Conservation (phyloP, 805 yeast genomes). For the Pichia manshurica region DNA sequence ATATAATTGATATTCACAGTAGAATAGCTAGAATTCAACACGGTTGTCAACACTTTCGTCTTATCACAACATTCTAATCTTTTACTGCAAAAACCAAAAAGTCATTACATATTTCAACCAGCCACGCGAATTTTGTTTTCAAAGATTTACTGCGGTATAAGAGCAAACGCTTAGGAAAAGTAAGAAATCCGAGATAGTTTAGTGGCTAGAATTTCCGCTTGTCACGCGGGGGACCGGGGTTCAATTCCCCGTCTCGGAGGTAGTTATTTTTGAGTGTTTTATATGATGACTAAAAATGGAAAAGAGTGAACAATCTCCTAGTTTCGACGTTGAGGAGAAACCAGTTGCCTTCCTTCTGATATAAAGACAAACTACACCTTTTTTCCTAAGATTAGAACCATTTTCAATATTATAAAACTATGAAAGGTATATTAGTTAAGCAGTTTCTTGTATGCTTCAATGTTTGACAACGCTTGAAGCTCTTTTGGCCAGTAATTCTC, state of each 20-base stretch:
- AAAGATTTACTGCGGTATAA: too few species aligned
- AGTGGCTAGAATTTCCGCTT: constrained; percentile 40
- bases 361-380: constrained; percentile 5
- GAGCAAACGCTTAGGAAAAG: too few species aligned
- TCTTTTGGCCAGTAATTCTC: constrained; percentile 26
- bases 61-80: too few species aligned
- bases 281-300: constrained; percentile 21
- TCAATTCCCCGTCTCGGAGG: constrained; percentile 41
- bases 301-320: constrained; percentile 26
- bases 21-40: too few species aligned
- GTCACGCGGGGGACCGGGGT: constrained; percentile 42
- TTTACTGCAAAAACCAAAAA: too few species aligned
- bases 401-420: too few species aligned
- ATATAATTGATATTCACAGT: too few species aligned
- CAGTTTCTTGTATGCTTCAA: constrained; percentile 18
- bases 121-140: too few species aligned
- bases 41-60: too few species aligned
- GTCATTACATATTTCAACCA: too few species aligned
- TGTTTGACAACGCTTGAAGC: constrained; percentile 20
- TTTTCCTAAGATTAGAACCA: too few species aligned
- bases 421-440: background rate
- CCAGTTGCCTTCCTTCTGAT: constrained; percentile 22
- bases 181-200: constrained; percentile 34
- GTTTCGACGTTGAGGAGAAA: constrained; percentile 22
- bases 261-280: constrained; percentile 11